These are phyloP conservation scores for Tetrapisispora namnaoensis DNA, from an alignment of 805 yeast species.

Conservation along the genomic window DNA sequence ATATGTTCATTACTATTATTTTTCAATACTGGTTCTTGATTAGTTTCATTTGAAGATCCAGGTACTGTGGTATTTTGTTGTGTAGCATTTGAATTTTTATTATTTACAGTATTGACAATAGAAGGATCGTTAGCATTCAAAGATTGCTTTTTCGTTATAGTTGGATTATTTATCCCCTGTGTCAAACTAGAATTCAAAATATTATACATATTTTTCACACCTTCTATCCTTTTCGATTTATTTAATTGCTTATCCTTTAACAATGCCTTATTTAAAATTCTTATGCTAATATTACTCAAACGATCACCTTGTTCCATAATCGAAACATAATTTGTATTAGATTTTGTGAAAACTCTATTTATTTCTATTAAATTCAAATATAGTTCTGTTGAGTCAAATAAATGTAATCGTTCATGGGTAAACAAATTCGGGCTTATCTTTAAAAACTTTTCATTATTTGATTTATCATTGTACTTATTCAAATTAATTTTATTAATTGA, in stretches of 20 bases:
- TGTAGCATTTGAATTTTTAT: not conserved
- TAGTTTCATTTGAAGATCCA: not conserved
- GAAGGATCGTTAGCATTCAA: not conserved
- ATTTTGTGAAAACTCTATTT: conserved; percentile 5
- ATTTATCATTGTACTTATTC: not conserved
- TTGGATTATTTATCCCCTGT: not conserved
- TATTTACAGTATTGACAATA: not conserved
- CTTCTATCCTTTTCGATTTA: conserved; percentile 27
- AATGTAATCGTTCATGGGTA: conserved; percentile 23
- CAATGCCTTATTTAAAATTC: conserved; percentile 26
- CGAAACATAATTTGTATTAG: not conserved
- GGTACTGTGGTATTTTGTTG: not conserved
- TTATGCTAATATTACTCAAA: conserved; percentile 26
- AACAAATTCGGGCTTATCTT: conserved; percentile 27
- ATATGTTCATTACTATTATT: not conserved
- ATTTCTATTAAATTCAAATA: conserved; percentile 22
- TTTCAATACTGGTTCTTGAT: not conserved
- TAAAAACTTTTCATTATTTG: conserved; percentile 10
- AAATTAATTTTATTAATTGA: not conserved
- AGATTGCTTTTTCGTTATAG: not conserved
- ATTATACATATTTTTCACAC: conserved; percentile 26
- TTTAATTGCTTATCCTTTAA: conserved; percentile 19
- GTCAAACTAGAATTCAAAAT: conserved; percentile 10
- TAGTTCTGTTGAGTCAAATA: conserved; percentile 24
- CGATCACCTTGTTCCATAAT: conserved; percentile 27